Base-by-base conservation (phyloP, 164 flowering plant genomes). In the Annona cherimola region DNA sequence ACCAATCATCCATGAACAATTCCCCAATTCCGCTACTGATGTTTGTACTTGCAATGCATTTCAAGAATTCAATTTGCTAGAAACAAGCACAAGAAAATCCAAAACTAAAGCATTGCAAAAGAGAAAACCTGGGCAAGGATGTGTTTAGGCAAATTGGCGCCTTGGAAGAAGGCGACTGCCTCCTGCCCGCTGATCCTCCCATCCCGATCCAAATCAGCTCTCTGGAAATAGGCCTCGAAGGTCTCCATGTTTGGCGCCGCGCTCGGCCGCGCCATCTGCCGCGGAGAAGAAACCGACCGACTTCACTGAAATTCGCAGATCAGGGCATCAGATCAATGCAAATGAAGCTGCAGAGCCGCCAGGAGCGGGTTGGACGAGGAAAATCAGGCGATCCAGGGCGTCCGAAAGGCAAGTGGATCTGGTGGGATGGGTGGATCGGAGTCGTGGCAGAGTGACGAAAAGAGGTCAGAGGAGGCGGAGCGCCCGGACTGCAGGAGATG, bases 161-260 rank as follows among this genome's bases (percentile, higher is more conserved):
- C 98, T 79, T 90, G 93, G 63, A 94, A 88, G 80, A 92, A 94
- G n/a, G 82, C 45, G 16, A 94, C 98, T 39, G 98, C 99, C 81
- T 94, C 99, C 44, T 83, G 80, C 68, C 99, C 99, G 77, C 97
- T 93, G 68, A 94, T 94, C 82, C 88, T 85, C 12, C 99, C 99
- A 76, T 94, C 99, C 50, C 82, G 89, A 76, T 93, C 94, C 84
- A 91, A 87, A 91, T 94, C 99, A 4, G 99, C 99, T 72, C 90
- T 82, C 61, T 85, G 81, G 67, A 95, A 95, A 76, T 91, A 95
- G 42, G 81, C 76, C 75, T 95, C 99, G 74, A 95, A 95, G 41
- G 85, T 89, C 83, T 93, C 97, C 78, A 75, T 74, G 76, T 73
- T 84, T 68, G 81, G 80, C 66, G 77, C 75, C 70, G 9, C 14